Percentiles rank a stretch among this genome's conserved stretches.
Evolutionary conservation across 1,284 basidiomycete species (phyloP).

Genomic region (Leccinum laetum): DNA sequence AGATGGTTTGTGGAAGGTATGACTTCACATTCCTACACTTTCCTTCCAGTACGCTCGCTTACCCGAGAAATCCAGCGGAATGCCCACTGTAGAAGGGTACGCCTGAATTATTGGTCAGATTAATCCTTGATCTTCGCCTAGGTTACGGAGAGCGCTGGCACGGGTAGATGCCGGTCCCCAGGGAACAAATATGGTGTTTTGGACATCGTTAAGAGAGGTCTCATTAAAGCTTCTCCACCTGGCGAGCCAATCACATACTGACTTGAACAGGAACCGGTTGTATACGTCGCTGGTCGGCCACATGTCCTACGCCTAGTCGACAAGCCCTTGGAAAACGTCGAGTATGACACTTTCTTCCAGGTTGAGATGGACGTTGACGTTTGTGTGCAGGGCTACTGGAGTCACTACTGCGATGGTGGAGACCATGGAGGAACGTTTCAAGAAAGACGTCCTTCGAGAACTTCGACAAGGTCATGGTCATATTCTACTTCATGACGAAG

Average conservation of each 20-base stretch:
- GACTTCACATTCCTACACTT: conserved; percentile 18
- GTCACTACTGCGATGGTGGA: conserved; percentile 94
- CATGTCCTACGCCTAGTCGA: conserved; percentile 93
- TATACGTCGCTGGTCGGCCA: conserved; percentile 89
- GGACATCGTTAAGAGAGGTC: conserved; percentile 92
- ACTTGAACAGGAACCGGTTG: conserved; percentile 80
- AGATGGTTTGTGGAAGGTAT: conserved; percentile 85
- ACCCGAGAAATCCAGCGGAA: conserved; percentile 55
- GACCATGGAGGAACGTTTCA: conserved; percentile 89
- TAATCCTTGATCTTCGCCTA: conserved; percentile 30
- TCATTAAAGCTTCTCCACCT: conserved; percentile 5
- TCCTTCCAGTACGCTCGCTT: conserved; percentile 5
- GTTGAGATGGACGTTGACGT: not conserved
- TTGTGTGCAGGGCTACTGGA: conserved; percentile 78
- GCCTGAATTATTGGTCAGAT: conserved; percentile 14
- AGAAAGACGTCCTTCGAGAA: conserved; percentile 88
- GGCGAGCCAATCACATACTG: conserved; percentile 4
- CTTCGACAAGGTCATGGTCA: conserved; percentile 74
- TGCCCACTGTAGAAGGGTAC: conserved; percentile 87
- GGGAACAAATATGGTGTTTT: conserved; percentile 75
- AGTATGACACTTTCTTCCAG: conserved; percentile 51
- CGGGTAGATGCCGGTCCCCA: conserved; percentile 80
- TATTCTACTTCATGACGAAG: conserved; percentile 93
- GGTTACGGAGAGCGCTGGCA: conserved; percentile 79
- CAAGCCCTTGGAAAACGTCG: conserved; percentile 89